Base-by-base conservation (phyloP, 2,329 filamentous ascomycete genomes). In the Aschersonia sp. region DNA sequence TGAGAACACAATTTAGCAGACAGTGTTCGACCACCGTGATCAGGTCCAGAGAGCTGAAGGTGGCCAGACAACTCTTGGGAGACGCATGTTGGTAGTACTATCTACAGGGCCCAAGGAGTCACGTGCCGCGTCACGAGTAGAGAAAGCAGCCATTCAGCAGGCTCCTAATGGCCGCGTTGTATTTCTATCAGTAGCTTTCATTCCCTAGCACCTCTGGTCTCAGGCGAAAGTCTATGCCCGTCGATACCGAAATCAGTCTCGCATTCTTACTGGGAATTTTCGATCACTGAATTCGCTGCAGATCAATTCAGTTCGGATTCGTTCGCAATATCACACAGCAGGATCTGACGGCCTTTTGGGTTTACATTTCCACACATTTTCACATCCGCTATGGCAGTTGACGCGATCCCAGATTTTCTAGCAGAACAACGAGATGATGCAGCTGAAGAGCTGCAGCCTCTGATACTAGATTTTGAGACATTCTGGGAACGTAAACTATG, bases 401-500 rank as follows among this genome's bases (percentile, higher is more conserved):
- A 94, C 66, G 80, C 83, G 61, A 92, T 97, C 65, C 77, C 87
- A 62, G 87, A 94, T 66, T 94, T 97, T 70, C 84, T 98, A 54
- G 79, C 81, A 51, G 84, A 94, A 58, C 86, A 94, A 77, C 84
- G 88, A 63, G 87, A 95, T 62, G 73, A 81, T 63, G 86, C 88
- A 59, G 85, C 88, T 46, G 85, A 88, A 56, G 85, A 94, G 64
- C 78, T 94, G 47, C 89, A 95, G 69, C 77, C 83, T 59, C 79
- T 86, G 60, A 86, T 95, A 66, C 77, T 98, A 58, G 80, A 83
- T 59, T 95, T 98, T 55, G 92, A 98, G 72, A 88, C 94, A 64
- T 86, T 81, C 62, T 98, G 92, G 92, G 92, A 98, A 73, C 83
- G 90, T 59, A 95, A 95, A 71, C 77, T 98, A 69, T 98, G 92